phyloP scores from a whole-genome alignment of 78 protist species.

The Bigelowiella natans region DNA sequence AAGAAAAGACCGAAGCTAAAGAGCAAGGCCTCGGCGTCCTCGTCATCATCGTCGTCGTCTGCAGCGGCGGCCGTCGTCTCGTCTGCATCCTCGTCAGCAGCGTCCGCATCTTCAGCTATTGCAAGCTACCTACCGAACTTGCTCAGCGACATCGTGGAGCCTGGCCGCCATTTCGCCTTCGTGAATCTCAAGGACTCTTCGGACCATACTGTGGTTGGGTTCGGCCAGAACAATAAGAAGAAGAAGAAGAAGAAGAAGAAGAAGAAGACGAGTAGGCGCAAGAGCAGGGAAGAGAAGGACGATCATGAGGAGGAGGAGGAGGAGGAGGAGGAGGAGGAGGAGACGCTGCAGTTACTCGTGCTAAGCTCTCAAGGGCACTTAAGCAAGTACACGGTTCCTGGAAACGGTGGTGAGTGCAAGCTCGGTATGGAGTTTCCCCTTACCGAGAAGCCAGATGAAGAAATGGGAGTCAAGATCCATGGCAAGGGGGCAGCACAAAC shows the following conservation, averaged over 20 bases:
- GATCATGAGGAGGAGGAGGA: no score
- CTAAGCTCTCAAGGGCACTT: background rate
- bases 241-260: no score
- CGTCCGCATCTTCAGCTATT: background rate
- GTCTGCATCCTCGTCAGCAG: background rate
- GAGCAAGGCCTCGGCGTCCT: background rate
- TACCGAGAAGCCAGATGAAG: background rate
- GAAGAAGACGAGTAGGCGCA: no score
- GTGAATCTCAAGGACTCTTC: background rate
- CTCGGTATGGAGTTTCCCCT: background rate
- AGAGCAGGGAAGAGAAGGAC: no score
- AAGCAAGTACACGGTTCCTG: background rate
- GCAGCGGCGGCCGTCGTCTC: no score
- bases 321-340: no score
- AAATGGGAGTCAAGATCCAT: background rate
- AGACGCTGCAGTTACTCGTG: background rate
- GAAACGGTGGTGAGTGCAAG: background rate
- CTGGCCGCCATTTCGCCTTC: background rate
- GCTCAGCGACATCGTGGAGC: background rate
- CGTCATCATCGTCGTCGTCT: background rate
- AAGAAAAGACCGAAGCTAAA: no score
- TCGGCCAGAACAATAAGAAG: background rate
- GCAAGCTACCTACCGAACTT: background rate
- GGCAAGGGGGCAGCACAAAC: background rate
- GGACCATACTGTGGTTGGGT: background rate